Base-by-base conservation (phyloP, 306 rosid species). In the Trifolium repens region DNA sequence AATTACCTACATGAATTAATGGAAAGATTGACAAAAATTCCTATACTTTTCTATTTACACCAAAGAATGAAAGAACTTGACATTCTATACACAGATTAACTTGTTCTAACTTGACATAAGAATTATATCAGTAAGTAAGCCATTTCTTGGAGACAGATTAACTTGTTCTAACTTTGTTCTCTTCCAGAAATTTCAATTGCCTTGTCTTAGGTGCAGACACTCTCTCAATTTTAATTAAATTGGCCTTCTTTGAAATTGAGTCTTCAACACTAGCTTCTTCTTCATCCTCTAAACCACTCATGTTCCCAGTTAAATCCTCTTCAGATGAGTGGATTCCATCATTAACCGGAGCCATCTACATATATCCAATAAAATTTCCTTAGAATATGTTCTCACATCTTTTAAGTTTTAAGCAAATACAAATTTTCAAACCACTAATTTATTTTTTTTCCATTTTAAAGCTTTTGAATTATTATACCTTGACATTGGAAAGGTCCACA, bases 331-430 rank as follows among this genome's bases (percentile, higher is more conserved):
- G 76, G 76, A 63, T 81, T 85, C 91, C 83, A 17, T 83, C 94
- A 24, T 83, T 92, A 80, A 70, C 82, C 4, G 94, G 81, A 84
- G 83, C 83, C 87, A 80, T 87, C 94, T 93, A 92, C 87, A 84
- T 47, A 82, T 17, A 77, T 69, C 47, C 81, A 60, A 76, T 37
- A 73, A 5, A 59, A 73, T 19, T 76, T 66, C 73, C 24, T 88
- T 19, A 83, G 79, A 34, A 62, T 34, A 30, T 62, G 55, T 65
- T 14, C 47, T 47, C 24, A 55, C 24, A 67, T 24, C 52, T n/a
- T 50, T 75, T 27, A 11, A 37, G 17, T n/a, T 50, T 78, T 22
- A 15, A 46, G 17, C 35, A 66, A 2, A 65, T 78, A 8, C 55
- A 67, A 42, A 66, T 43, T 60, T 30, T 14, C 42, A 30, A 70